Evolutionary conservation across 805 yeast genomes (phyloP).

Genomic region (Yarrowia divulgata): DNA sequence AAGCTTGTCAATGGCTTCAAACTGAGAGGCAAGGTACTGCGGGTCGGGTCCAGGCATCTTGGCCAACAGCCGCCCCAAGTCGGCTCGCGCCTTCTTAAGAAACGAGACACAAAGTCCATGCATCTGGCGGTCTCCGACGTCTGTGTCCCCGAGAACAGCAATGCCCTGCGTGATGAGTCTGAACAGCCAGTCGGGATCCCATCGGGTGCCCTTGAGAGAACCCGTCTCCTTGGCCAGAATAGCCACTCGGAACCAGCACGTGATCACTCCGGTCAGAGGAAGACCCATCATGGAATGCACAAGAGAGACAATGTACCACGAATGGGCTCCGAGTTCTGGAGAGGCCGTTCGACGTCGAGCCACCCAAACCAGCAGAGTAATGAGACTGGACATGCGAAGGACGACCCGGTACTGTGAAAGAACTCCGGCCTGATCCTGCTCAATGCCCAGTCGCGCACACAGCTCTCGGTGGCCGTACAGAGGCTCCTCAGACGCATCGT

Average conservation of each 20-base stretch:
- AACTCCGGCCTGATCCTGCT: constrained; percentile 26
- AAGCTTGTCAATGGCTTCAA: constrained; percentile 24
- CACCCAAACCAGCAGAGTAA: constrained; percentile 33
- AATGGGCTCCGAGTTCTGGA: constrained; percentile 9
- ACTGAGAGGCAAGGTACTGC: constrained; percentile 9
- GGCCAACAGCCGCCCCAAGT: constrained; percentile 10
- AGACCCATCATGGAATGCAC: constrained; percentile 35
- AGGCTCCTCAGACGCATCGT: constrained; percentile 33
- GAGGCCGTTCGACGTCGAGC: constrained; percentile 18
- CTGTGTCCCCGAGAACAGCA: constrained; percentile 17
- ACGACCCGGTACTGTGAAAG: constrained; percentile 33
- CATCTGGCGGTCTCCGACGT: constrained; percentile 19
- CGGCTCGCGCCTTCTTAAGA: constrained; percentile 16
- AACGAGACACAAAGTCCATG: constrained; percentile 28
- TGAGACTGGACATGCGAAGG: constrained; percentile 26
- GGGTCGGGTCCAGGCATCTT: constrained; percentile 22
- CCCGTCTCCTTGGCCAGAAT: constrained; percentile 29
- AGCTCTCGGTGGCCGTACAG: constrained; percentile 27
- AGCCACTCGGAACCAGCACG: constrained; percentile 35
- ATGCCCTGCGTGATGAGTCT: constrained; percentile 31
- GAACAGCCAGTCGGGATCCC: constrained; percentile 36
- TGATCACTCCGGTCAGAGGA: constrained; percentile 27
- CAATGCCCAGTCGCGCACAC: constrained; percentile 18
- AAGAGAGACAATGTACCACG: constrained; percentile 29
- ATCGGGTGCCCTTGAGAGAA: constrained; percentile 16